Evolutionary conservation across 2,329 filamentous ascomycete species (phyloP), one percentile per base, ranked within the genome.

Genomic region (Epichloe baconii): DNA sequence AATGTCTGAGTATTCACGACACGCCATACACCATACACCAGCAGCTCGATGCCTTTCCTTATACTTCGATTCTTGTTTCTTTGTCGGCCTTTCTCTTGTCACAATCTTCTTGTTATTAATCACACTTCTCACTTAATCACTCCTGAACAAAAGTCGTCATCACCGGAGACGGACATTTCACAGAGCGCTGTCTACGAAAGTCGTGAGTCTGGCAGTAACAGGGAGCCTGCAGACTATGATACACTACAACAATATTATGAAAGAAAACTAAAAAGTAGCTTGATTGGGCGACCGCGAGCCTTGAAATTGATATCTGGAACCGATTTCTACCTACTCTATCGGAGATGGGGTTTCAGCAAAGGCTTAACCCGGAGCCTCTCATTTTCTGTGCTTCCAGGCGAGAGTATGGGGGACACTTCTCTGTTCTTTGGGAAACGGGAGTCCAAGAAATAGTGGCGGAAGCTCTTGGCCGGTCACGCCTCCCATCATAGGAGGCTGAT

Each of bases 1-100:
- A 69, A 75, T 71, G 73, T 71, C 72, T 72, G 68, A 73, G 72
- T 75, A 72, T 68, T 73, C 70, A 77, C 76, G 75, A 80, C 75
- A 72, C 71, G 49, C 71, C 68, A 71, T 73, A 74, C 71, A 76
- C 71, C 67, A 71, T 74, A 74, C 72, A 76, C 73, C 75, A 77
- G 72, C 74, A 76, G 73, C 74, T 74, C 72, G 70, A 69, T 67
- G 73, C 73, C 70, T 70, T 68, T 71, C 67, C 66, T 72, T 73
- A 70, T 71, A 60, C 64, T 73, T 76, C 67, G 58, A 62, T 69
- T 69, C 61, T 68, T 63, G 55, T 64, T 61, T 64, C 62, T 62
- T 65, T 59, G 70, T 58, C 63, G 59, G 56, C 57, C 60, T 64
- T 62, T 60, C 62, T 62, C 48, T 44, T 44, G 41, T 38, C 58